Percentiles rank a stretch among this genome's conserved stretches.
phyloP scores from a whole-genome alignment of 2,329 filamentous ascomycete species.

The Lasiodiplodia citricola region DNA sequence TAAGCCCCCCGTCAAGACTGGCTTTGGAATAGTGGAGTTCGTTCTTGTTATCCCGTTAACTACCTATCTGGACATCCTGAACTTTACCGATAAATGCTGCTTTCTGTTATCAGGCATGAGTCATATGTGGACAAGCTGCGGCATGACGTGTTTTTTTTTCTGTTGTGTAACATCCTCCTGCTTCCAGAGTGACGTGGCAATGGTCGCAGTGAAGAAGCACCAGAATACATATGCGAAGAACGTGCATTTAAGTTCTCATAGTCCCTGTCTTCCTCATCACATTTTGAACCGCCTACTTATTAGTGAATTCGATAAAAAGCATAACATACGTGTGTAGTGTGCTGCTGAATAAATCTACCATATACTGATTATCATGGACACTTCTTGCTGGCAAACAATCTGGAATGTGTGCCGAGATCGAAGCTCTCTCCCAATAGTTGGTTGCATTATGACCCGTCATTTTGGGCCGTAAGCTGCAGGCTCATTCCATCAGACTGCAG shows the following conservation, averaged over 20 bases:
- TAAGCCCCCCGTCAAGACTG: no score
- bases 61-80: no score
- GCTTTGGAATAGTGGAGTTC: no score
- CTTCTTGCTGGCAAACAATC: neutral
- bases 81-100: neutral
- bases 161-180: neutral
- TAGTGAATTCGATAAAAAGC: no score
- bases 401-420: neutral
- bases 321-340: no score
- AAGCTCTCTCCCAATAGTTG: no score
- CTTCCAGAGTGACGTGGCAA: no score
- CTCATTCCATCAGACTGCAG: neutral
- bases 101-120: neutral
- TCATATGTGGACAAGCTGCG: neutral
- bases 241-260: neutral
- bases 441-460: neutral
- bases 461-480: neutral
- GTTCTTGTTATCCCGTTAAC: no score
- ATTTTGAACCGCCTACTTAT: neutral
- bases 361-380: no score
- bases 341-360: no score
- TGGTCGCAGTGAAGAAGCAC: no score
- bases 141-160: neutral
- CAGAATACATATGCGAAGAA: neutral
- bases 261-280: neutral